Base-by-base conservation (phyloP, 106 monocot species). In the Allium cepa region DNA sequence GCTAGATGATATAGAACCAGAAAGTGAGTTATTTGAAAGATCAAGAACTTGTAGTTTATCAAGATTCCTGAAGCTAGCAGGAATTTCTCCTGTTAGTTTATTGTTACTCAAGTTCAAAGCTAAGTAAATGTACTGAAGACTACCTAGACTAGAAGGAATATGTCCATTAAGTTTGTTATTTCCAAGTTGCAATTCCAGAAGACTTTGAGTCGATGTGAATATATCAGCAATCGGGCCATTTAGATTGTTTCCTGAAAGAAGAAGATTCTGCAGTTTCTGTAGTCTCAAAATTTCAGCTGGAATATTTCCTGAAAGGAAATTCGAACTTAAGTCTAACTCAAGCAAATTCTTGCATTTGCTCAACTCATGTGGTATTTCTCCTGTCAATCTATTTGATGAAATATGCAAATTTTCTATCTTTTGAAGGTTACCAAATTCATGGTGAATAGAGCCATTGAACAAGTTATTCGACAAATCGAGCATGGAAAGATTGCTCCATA, bases 131-230 rank as follows among this genome's bases (percentile, higher is more conserved):
- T 85, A 82, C 7, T 85, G 77, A 76, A 92, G 87, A 68, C 73
- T 74, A 22, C 87, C 84, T 72, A 92, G 66, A 56, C 72, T 84
- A 46, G 27, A 26, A 27, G 91, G 91, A 58, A 92, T 82, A 46
- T 56, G 49, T 64, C 87, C 91, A 14, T 78, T 76, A 16, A 88
- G 72, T 59, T 70, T 50, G 75, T 88, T 92, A 15, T 75, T 60
- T 50, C 92, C 92, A 63, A 92, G 82, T 49, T 88, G 70, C 69
- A 85, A 69, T 67, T 88, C 85, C 7, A 83, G 28, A 12, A 92
- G 73, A 69, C 62, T 65, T 12, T 92, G 91, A 47, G 28, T 12
- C 26, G 73, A 17, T 17, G 84, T 73, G 49, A 92, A 87, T 4
- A 78, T 85, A 72, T 92, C 82, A 26, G 88, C 85, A 59, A 92